Base-by-base conservation (phyloP, 192 early-diverging fungal genomes). In the Paraglomus brasilianum region DNA sequence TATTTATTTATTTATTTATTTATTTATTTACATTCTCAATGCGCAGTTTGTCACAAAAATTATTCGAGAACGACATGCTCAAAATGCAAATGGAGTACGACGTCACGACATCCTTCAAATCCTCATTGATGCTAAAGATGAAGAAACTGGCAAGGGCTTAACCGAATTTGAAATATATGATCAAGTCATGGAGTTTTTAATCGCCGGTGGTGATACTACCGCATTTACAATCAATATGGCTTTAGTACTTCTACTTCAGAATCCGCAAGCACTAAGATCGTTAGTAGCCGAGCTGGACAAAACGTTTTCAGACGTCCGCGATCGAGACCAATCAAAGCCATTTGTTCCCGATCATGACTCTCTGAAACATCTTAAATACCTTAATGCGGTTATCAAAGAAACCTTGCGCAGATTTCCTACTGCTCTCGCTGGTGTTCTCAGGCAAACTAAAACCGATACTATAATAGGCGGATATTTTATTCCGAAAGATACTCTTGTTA, bases 381-480 rank as follows among this genome's bases (percentile, higher is more conserved):
- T 85, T n/a, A 84, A 81, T 24, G 81, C 84, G 0, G 75, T 83
- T 14, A 76, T 86, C 51, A 66, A 85, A 10, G 87, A 87, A 58
- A 82, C 81, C 17, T 66, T 82, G 48, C 74, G 83, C 21, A 40
- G 81, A 5, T 63, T 74, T 48, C 77, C 85, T 2, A 64, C 80
- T 38, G 72, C 78, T 45, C 63, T 68, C 30, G 63, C 24, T 50
- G 82, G 80, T 14, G 15, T 83, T 40, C 65, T 71, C 9, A 50
- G 82, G 19, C 53, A 82, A 22, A 59, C 82, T 2, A 62, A 48
- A 2, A 42, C 67, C 17, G 77, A 83, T 43, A 80, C 74, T 21
- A 42, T 78, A 5, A 50, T 89, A 2, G 78, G 76, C 1, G 82
- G 81, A 36, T 78, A 83, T 7, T 14, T 72, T 7, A 70, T 86